Evolutionary conservation across 2,329 filamentous ascomycete species (phyloP), one percentile per base, ranked within the genome.

Genomic region (Westerdykella aurantiaca): DNA sequence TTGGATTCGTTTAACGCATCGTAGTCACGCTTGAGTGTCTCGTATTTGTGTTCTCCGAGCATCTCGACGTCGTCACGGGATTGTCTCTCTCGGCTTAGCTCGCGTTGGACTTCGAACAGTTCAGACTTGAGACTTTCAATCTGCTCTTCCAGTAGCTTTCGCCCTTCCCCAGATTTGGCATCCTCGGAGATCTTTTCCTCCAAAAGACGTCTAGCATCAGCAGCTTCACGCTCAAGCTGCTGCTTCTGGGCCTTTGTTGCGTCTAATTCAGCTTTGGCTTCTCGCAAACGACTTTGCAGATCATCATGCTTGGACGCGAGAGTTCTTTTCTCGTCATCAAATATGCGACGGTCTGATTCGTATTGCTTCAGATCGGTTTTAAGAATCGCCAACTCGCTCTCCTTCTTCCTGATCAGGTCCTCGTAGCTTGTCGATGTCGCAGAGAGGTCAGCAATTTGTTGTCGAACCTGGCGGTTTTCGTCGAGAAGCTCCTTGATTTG

Each of bases 391-490:
- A 98, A 74, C 61, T 98, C 94, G 64, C 90, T 95, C 63, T 98
- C 93, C 65, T 97, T 98, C 46, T 86, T 84, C 18, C 89, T 80
- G 18, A 98, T 85, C 35, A 97, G 79, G 57, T 97, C 91, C 67
- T 98, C 93, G 53, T 95, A 97, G 60, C 90, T 88, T 0, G 89
- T 94, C 0, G 91, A 95, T 0, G 91, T 96, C 39, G 88, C 83
- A 0, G 93, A 93, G 14, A 98, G 74, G 53, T 95, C 83, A 0
- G 86, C 79, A 42, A 98, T 82, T 58, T 96, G 89, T 56, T 89
- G 81, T 42, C 94, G 85, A 38, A 95, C 80, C 37, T 86, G 82
- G 11, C 82, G 79, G 54, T 95, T 94, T 61, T 98, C 91, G 5
- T 84, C 81, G 2, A 82, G 67, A 1, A 96, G 77, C 16, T 88